Evolutionary conservation across 75 land plant genomes (phyloP).

Genomic region (Isoetes taiwanensis): DNA sequence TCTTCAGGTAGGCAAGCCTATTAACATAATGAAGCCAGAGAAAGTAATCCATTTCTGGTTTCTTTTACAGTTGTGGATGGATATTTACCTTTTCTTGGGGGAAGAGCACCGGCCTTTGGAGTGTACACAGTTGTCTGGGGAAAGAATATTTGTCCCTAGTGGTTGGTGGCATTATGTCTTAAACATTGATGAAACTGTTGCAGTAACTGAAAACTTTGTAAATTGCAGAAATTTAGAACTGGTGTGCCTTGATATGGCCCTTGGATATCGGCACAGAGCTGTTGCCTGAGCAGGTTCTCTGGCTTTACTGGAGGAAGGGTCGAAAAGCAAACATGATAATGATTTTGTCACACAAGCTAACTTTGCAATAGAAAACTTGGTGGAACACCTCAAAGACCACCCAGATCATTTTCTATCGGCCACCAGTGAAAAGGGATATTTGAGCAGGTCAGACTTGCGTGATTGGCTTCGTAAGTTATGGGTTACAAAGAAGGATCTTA

Average conservation of each 20-base stretch:
- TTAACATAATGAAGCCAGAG: neutral
- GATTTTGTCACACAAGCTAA: slow-evolving; percentile 11
- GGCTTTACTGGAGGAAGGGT: slow-evolving; percentile 37
- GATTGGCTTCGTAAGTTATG: slow-evolving; percentile 83
- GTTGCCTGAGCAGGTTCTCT: slow-evolving; percentile 91
- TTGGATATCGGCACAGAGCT: slow-evolving; percentile 85
- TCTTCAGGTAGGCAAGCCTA: slow-evolving; percentile 45
- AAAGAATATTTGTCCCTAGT: slow-evolving; percentile 95
- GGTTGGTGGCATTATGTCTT: slow-evolving; percentile 99
- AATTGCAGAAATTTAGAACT: slow-evolving; percentile 73
- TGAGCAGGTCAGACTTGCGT: slow-evolving; percentile 62
- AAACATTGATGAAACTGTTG: slow-evolving; percentile 76
- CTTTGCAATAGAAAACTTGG: slow-evolving; percentile 45
- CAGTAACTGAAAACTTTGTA: slow-evolving; percentile 96
- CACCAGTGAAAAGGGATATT: slow-evolving; percentile 53
- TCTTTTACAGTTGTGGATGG: slow-evolving; percentile 89
- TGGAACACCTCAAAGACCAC: slow-evolving; percentile 45
- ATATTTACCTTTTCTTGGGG: slow-evolving; percentile 68
- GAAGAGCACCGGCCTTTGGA: slow-evolving; percentile 84
- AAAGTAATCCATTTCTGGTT: neutral
- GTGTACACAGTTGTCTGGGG: slow-evolving; percentile 88
- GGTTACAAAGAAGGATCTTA: slow-evolving; percentile 45
- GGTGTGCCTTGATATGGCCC: slow-evolving; percentile 92
- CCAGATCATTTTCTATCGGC: slow-evolving; percentile 55
- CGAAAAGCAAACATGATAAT: neutral